These are phyloP conservation scores for Tolypocladium tropicale DNA, from an alignment of 2,329 filamentous ascomycete genomes.

Conservation along the genomic window DNA sequence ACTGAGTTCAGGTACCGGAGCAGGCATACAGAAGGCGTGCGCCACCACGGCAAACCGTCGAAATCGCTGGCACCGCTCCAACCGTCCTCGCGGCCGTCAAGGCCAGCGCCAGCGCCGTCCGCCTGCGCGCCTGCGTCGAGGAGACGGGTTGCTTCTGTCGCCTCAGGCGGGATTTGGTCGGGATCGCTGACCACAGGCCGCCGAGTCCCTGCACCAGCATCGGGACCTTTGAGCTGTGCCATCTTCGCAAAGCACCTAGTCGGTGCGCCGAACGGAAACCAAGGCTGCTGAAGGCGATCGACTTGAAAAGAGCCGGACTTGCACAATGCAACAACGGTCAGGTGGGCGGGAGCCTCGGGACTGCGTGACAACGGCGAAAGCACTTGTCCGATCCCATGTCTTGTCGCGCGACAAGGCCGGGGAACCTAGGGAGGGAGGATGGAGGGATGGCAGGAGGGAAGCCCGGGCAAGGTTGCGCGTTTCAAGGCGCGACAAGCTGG, in stretches of 20 bases:
- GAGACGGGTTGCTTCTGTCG: slow-evolving; percentile 3
- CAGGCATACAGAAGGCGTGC: slow-evolving; percentile 45
- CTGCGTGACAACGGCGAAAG: not conserved
- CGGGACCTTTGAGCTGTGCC: not conserved
- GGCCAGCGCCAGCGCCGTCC: not conserved
- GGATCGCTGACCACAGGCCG: not conserved
- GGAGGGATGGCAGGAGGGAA: too few species aligned
- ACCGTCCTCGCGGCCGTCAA: slow-evolving; percentile 9
- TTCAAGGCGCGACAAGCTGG: not conserved
- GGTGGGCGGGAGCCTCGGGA: not conserved
- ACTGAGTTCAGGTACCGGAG: not conserved
- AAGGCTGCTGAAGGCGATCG: not conserved
- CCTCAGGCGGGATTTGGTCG: not conserved
- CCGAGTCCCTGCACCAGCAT: not conserved
- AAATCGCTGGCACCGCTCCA: slow-evolving; percentile 50
- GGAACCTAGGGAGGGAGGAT: too few species aligned
- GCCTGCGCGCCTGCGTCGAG: not conserved
- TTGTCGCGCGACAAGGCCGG: not conserved
- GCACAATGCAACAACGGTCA: not conserved
- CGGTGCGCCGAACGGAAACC: not conserved
- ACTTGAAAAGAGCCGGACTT: not conserved
- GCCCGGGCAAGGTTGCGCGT: not conserved
- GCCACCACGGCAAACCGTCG: slow-evolving; percentile 50
- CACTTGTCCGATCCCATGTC: not conserved
- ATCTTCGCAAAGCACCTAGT: not conserved